Base-by-base conservation (phyloP, 345 rosid genomes). In the Camelina neglecta region DNA sequence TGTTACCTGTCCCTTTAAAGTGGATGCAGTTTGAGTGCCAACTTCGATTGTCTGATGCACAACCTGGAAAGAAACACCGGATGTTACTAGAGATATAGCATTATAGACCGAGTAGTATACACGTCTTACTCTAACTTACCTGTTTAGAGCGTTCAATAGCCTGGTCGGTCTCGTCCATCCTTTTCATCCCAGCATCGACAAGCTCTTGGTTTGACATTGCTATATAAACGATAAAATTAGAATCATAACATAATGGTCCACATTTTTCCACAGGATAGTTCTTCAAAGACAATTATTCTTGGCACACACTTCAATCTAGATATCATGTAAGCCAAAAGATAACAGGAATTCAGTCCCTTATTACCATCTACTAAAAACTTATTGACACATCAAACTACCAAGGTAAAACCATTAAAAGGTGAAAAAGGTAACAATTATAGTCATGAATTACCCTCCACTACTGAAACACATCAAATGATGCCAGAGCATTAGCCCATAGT, bases 161-260 rank as follows among this genome's bases (percentile, higher is more conserved):
- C 73, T 92, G 97, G 74, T 95, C 99, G 18, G 99, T 92, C 83
- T 90, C 97, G 79, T 95, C 96, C 96, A 90, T 92, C 65, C 87
- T 85, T 73, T 88, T 81, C 66, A 1, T 84, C 68, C 99, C 97
- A 78, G 90, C 87, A 86, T 81, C 78, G 2, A 95, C 41, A 65
- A 92, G 97, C 74, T 95, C 91, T 78, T 94, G 97, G 77, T 95
- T 90, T 45, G 96, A 85, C 96, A 92, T 92, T 48, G 86, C 98
- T 94, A 73, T 20, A 69, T 4, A 57, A 13, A 45, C 13, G 11
- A 64, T 21, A 44, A 64, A 56, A 63, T 13, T 11, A 41, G 36
- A 6, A 20, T 56, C 61, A 18, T 41, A 41, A 60, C 64, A 15
- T 35, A 16, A 4, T 16, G 48, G 4, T 26, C 50, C 18, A 36